phyloP scores from a whole-genome alignment of 2,329 filamentous ascomycete genomes.

The Coniosporium uncinatum region DNA sequence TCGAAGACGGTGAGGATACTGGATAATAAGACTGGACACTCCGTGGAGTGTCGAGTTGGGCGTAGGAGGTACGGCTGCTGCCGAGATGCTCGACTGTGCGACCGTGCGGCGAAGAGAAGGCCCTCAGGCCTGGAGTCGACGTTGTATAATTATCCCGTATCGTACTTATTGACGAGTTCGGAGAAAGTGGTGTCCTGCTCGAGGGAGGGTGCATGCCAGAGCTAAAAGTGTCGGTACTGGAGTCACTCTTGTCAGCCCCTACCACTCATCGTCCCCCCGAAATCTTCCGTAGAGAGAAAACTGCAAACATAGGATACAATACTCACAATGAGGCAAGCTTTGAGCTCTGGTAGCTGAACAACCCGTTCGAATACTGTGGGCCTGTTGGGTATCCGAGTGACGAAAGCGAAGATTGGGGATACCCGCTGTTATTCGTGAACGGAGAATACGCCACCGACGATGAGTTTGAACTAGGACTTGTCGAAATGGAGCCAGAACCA shows the following conservation, averaged over 20 bases:
- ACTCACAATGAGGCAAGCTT: too few relatives aligned
- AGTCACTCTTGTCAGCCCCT: not conserved
- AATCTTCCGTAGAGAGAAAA: too few relatives aligned
- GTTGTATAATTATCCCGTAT: constrained; percentile 39
- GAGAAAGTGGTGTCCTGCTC: constrained; percentile 21
- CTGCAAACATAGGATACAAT: too few relatives aligned
- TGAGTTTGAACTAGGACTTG: constrained; percentile 43
- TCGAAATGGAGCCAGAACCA: constrained; percentile 46
- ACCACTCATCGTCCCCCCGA: too few relatives aligned
- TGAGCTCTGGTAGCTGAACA: too few relatives aligned
- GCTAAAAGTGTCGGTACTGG: constrained; percentile 37
- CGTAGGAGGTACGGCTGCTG: constrained; percentile 13
- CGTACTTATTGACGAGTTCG: too few relatives aligned
- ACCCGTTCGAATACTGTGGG: too few relatives aligned
- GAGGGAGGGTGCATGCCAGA: constrained; percentile 37
- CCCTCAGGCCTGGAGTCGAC: constrained; percentile 26
- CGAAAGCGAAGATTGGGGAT: constrained; percentile 17
- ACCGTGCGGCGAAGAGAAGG: constrained; percentile 26
- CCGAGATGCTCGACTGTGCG: constrained; percentile 16
- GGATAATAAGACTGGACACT: too few relatives aligned
- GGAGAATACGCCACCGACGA: constrained; percentile 38
- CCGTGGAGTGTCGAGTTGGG: constrained; percentile 26
- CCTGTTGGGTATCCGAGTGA: too few relatives aligned
- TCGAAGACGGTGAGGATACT: too few relatives aligned
- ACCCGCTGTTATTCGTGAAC: constrained; percentile 24